These are phyloP conservation scores for Fusarium pseudoanthophilum DNA, from an alignment of 2,329 filamentous ascomycete species.

Conservation along the genomic window DNA sequence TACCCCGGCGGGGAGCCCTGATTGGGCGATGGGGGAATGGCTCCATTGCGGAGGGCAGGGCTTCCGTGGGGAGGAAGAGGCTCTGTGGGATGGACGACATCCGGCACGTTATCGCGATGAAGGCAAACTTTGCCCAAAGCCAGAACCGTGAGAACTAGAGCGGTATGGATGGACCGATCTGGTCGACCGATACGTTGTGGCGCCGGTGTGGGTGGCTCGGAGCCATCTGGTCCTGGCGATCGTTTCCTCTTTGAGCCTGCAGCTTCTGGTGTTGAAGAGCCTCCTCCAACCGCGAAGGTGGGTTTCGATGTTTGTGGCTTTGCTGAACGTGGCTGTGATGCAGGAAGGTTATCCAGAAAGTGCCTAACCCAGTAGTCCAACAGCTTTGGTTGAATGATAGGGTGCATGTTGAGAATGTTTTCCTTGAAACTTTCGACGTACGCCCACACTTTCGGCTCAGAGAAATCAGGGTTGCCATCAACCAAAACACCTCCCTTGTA, in stretches of 20 bases:
- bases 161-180: constrained; percentile 78
- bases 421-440: constrained; percentile 69
- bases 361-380: constrained; percentile 64
- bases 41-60: constrained; percentile 58
- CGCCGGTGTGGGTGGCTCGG: constrained; percentile 47
- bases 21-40: constrained; percentile 61
- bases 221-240: constrained; percentile 56
- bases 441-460: constrained; percentile 59
- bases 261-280: constrained; percentile 43
- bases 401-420: constrained; percentile 73
- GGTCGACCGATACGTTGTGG: constrained; percentile 59
- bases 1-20: constrained; percentile 64
- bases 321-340: constrained; percentile 40
- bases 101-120: constrained; percentile 64
- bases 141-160: constrained; percentile 83
- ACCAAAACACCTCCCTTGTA: constrained; percentile 52
- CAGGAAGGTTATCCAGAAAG: constrained; percentile 62
- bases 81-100: constrained; percentile 60
- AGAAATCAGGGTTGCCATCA: constrained; percentile 66
- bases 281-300: constrained; percentile 48
- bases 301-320: constrained; percentile 48
- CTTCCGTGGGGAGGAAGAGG: constrained; percentile 49
- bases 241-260: constrained; percentile 66
- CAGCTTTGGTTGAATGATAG: constrained; percentile 65
- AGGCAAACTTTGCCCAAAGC: constrained; percentile 87